Evolutionary conservation across 768 basidiomycete species (phyloP).

Genomic region (Collybiopsis confluens): DNA sequence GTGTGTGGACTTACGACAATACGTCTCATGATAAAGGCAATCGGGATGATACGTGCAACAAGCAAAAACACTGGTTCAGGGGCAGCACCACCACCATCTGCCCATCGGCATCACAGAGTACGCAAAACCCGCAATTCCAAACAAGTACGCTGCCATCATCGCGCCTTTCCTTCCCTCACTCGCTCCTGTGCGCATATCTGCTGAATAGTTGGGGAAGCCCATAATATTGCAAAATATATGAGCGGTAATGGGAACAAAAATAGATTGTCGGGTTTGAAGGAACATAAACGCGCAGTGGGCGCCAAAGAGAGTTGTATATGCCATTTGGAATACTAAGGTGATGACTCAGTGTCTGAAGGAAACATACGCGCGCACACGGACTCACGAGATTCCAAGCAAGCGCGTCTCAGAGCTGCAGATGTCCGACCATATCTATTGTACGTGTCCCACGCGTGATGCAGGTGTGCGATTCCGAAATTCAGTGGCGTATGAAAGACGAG

Average conservation of each 20-base stretch:
- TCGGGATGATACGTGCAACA: no score
- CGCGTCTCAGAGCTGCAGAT: slow-evolving; percentile 54
- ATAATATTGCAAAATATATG: slow-evolving; percentile 95
- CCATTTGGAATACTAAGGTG: slow-evolving; percentile 72
- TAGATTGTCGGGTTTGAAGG: slow-evolving; percentile 70
- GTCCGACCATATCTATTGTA: slow-evolving; percentile 75
- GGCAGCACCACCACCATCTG: slow-evolving; percentile 5
- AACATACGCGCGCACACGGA: not conserved
- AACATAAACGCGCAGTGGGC: slow-evolving; percentile 74
- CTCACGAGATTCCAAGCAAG: slow-evolving; percentile 54
- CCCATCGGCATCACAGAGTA: not conserved
- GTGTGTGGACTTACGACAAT: no score
- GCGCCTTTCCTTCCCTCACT: not conserved
- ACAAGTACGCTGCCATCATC: not conserved
- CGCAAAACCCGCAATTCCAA: not conserved
- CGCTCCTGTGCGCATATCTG: not conserved
- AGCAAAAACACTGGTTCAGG: no score
- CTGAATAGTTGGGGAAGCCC: slow-evolving; percentile 62
- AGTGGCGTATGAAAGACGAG: slow-evolving; percentile 83
- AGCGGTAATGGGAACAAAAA: slow-evolving; percentile 71
- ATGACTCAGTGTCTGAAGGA: not conserved
- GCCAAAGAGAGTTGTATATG: slow-evolving; percentile 92
- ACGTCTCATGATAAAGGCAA: no score
- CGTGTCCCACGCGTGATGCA: slow-evolving; percentile 88
- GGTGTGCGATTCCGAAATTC: slow-evolving; percentile 87